Evolutionary conservation across 768 basidiomycete species (phyloP).

Genomic region (Auriscalpium microsporum): DNA sequence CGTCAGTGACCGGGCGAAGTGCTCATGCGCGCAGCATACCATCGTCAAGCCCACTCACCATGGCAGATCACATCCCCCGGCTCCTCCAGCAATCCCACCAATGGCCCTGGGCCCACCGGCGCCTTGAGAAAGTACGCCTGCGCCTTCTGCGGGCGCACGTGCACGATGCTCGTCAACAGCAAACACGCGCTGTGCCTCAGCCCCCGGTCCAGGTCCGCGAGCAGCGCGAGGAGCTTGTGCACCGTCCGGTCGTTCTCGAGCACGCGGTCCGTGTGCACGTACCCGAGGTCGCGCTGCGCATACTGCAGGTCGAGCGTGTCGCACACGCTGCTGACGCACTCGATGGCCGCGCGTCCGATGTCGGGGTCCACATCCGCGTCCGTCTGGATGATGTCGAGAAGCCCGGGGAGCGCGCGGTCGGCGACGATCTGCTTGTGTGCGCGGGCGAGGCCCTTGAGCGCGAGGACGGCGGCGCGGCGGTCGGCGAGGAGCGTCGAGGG

Average conservation of each 20-base stretch:
- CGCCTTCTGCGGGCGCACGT: conserved; percentile 71
- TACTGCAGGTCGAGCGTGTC: conserved; percentile 55
- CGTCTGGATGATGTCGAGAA: conserved; percentile 74
- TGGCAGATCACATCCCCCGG: conserved; percentile 84
- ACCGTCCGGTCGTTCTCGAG: conserved; percentile 62
- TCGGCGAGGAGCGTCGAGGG: conserved; percentile 88
- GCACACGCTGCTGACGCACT: conserved; percentile 80
- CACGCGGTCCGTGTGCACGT: conserved; percentile 76
- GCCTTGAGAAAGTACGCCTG: conserved; percentile 91
- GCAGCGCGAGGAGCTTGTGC: conserved; percentile 69
- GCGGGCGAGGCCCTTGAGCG: conserved; percentile 85
- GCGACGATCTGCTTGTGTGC: conserved; percentile 92
- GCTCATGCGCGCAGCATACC: not conserved
- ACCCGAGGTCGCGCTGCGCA: conserved; percentile 59
- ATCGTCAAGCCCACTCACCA: conserved; percentile 40
- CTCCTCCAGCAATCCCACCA: conserved; percentile 73
- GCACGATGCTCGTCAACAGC: conserved; percentile 68
- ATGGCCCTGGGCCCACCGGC: conserved; percentile 62
- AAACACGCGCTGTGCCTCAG: conserved; percentile 79
- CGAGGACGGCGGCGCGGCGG: conserved; percentile 85
- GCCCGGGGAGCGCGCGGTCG: conserved; percentile 61
- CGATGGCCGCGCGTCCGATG: conserved; percentile 85
- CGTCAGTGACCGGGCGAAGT: not conserved
- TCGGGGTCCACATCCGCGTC: conserved; percentile 90
- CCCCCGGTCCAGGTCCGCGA: conserved; percentile 74